These are phyloP conservation scores for Penicillium paradoxum DNA, from an alignment of 495 filamentous ascomycete genomes.

Conservation along the genomic window DNA sequence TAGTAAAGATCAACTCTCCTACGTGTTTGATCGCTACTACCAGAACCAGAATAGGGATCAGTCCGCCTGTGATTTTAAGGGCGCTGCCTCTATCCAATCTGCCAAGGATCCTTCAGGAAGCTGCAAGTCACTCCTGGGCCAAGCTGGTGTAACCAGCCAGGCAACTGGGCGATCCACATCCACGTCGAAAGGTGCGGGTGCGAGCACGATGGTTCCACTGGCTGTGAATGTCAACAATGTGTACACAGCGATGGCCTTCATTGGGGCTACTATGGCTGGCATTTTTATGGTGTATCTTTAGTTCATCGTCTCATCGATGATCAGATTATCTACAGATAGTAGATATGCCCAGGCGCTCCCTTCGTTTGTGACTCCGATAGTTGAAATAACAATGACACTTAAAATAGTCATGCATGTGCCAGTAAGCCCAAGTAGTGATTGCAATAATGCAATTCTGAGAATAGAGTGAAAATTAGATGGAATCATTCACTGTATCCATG, in stretches of 20 bases:
- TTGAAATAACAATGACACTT: neutral
- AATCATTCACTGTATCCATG: too few species aligned
- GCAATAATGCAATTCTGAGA: neutral
- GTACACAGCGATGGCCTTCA: neutral
- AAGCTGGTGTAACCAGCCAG: conserved; percentile 61
- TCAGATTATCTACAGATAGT: neutral
- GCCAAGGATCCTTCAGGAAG: conserved; percentile 42
- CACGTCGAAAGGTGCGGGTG: conserved; percentile 35
- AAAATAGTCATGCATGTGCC: neutral
- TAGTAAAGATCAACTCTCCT: conserved; percentile 68
- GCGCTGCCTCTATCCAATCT: conserved; percentile 52
- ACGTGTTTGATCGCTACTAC: conserved; percentile 78
- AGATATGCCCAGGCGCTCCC: neutral
- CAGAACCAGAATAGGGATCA: conserved; percentile 38
- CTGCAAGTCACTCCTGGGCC: conserved; percentile 50
- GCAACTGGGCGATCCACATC: conserved; percentile 37
- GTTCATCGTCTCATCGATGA: neutral
- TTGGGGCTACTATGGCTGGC: neutral
- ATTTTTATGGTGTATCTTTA: neutral
- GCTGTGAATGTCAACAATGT: neutral
- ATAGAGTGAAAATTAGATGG: too few species aligned
- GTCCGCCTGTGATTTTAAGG: conserved; percentile 72
- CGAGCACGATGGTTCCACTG: neutral
- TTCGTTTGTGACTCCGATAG: neutral
- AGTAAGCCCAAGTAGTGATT: neutral